Evolutionary conservation across 495 filamentous ascomycete genomes (phyloP).

Genomic region (Daldinia childiae): DNA sequence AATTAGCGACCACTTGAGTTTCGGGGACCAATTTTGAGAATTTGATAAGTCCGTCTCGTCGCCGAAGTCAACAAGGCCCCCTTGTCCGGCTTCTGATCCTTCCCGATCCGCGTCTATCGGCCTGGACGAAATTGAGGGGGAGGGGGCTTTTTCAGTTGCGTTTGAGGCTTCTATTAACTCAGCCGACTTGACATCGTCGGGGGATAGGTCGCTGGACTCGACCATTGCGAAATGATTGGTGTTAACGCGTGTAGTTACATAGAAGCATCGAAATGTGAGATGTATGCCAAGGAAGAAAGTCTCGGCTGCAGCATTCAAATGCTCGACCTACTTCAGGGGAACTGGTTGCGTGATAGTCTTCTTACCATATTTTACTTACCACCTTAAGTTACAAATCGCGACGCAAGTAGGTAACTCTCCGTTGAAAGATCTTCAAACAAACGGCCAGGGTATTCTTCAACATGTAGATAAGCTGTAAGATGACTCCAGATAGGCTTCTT

Average conservation of each 20-base stretch:
- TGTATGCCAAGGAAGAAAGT: neutral
- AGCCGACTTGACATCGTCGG: neutral
- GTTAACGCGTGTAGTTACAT: neutral
- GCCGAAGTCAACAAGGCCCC: conserved; percentile 6
- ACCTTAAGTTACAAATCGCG: too few species aligned
- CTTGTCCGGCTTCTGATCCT: neutral
- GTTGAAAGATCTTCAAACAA: neutral
- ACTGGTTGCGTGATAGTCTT: too few species aligned
- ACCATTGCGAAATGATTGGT: neutral
- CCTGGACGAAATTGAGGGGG: neutral
- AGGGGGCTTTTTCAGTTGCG: neutral
- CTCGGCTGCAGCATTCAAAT: too few species aligned
- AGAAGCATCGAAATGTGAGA: neutral
- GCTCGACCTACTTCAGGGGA: too few species aligned
- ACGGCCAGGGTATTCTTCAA: neutral
- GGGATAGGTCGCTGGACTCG: neutral
- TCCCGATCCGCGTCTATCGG: neutral
- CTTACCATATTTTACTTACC: too few species aligned
- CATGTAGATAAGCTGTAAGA: neutral
- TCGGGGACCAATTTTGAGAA: conserved; percentile 24
- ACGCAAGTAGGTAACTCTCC: too few species aligned
- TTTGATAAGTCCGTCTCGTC: conserved; percentile 7
- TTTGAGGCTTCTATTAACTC: neutral
- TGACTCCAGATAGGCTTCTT: neutral
- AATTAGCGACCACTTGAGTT: conserved; percentile 23